Evolutionary conservation across 495 filamentous ascomycete genomes (phyloP).

Genomic region (Filosporella fistucella): DNA sequence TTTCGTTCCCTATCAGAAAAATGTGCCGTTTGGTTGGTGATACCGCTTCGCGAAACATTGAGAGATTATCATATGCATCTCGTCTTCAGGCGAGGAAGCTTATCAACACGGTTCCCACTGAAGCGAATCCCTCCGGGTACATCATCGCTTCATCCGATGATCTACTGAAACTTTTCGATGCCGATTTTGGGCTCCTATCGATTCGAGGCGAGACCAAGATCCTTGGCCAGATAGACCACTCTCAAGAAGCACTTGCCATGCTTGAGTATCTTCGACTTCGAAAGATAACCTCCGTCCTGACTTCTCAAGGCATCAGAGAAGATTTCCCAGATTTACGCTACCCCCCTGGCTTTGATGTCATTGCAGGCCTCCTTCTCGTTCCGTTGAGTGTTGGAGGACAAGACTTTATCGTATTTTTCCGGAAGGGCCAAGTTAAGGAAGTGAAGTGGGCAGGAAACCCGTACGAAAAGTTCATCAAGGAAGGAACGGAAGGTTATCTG

Average conservation of each 20-base stretch:
- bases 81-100: constrained; percentile 77
- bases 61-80: constrained; percentile 82
- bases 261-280: constrained; percentile 81
- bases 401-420: constrained; percentile 93
- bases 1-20: constrained; percentile 86
- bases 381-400: constrained; percentile 70
- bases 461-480: constrained; percentile 70
- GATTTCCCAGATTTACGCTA: constrained; percentile 87
- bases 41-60: constrained; percentile 81
- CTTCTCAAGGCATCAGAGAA: constrained; percentile 68
- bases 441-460: constrained; percentile 84
- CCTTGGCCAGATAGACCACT: constrained; percentile 66
- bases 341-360: constrained; percentile 69
- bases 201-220: constrained; percentile 88
- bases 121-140: constrained; percentile 83
- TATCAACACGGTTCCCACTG: constrained; percentile 73
- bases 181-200: constrained; percentile 81
- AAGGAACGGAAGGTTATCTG: constrained; percentile 64
- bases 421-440: constrained; percentile 70
- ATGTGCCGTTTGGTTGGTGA: constrained; percentile 94
- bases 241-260: constrained; percentile 81
- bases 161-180: constrained; percentile 78
- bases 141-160: constrained; percentile 91
- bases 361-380: constrained; percentile 81
- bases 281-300: constrained; percentile 69